Percentiles rank a stretch among this genome's conserved stretches.
These are phyloP conservation scores for Talaromyces sp. DNA, from an alignment of 2,329 filamentous ascomycete genomes.

Conservation along the genomic window DNA sequence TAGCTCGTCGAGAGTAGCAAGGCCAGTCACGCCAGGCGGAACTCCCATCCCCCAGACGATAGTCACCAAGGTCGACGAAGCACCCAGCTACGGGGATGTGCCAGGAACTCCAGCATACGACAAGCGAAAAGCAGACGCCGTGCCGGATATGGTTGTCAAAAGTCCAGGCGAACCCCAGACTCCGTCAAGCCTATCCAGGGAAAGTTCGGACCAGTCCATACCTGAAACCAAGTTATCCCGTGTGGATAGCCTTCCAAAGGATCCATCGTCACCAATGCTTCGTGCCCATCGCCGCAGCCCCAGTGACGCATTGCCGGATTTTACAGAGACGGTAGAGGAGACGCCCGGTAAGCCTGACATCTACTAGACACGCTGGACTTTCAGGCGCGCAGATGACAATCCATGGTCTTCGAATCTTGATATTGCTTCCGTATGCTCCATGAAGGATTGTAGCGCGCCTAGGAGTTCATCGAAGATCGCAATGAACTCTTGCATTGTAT, in stretches of 20 bases:
- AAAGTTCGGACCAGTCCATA: slow-evolving; percentile 23
- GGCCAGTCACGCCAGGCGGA: slow-evolving; percentile 45
- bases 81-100: slow-evolving; percentile 55
- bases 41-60: slow-evolving; percentile 53
- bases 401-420: slow-evolving; percentile 52
- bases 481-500: slow-evolving; percentile 5
- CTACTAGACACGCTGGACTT: slow-evolving; percentile 24
- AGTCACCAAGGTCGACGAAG: slow-evolving; percentile 56
- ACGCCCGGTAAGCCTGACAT: slow-evolving; percentile 50
- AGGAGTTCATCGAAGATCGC: background rate
- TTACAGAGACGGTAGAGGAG: slow-evolving; percentile 38
- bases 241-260: slow-evolving; percentile 34
- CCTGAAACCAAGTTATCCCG: slow-evolving; percentile 41
- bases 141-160: slow-evolving; percentile 52
- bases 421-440: slow-evolving; percentile 43
- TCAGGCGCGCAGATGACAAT: slow-evolving; percentile 56
- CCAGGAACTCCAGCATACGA: slow-evolving; percentile 56
- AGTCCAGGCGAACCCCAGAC: slow-evolving; percentile 35
- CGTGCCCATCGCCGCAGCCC: slow-evolving; percentile 34
- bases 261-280: slow-evolving; percentile 23
- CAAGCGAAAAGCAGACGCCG: slow-evolving; percentile 52
- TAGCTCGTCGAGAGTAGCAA: slow-evolving; percentile 35
- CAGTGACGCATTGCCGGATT: slow-evolving; percentile 40
- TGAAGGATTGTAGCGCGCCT: slow-evolving; percentile 29
- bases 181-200: slow-evolving; percentile 11